Conservation (phyloP, 345 rosid genomes). For the Fremontodendron californicum region DNA sequence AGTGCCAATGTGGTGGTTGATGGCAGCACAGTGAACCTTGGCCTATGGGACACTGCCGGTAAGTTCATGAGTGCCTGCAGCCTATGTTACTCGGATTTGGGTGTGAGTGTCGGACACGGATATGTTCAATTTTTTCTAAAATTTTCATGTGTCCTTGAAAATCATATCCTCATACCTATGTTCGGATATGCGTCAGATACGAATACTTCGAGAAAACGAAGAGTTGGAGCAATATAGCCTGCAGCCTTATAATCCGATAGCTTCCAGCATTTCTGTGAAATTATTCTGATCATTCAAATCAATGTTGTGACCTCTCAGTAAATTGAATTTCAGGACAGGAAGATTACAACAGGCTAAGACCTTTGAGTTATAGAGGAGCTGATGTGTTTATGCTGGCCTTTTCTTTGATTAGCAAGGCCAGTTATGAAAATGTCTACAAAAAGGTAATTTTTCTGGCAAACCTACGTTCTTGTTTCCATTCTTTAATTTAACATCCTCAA, state of each 20-base stretch:
- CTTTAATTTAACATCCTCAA: background rate
- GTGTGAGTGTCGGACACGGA: no score
- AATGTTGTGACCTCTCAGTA: background rate
- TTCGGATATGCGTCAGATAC: no score
- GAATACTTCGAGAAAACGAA: no score
- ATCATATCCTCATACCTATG: no score
- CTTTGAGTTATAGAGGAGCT: no score
- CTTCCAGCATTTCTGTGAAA: background rate
- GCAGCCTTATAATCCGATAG: background rate
- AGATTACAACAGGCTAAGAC: no score
- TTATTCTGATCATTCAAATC: background rate
- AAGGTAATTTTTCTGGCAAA: slow-evolving; percentile 34
- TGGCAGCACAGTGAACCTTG: slow-evolving; percentile 52
- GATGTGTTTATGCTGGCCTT: slow-evolving; percentile 76
- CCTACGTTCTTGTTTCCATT: background rate
- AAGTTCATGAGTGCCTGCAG: slow-evolving; percentile 7
- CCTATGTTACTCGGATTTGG: no score
- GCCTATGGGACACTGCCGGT: slow-evolving; percentile 62
- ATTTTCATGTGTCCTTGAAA: no score
- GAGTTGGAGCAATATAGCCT: no score
- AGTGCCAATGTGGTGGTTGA: slow-evolving; percentile 63
- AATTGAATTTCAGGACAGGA: no score
- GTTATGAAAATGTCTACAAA: slow-evolving; percentile 68
- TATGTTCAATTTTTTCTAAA: no score
- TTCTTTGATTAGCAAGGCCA: slow-evolving; percentile 71